Evolutionary conservation across 2,329 filamentous ascomycete genomes (phyloP).

Genomic region (Aspergillus japonicus): DNA sequence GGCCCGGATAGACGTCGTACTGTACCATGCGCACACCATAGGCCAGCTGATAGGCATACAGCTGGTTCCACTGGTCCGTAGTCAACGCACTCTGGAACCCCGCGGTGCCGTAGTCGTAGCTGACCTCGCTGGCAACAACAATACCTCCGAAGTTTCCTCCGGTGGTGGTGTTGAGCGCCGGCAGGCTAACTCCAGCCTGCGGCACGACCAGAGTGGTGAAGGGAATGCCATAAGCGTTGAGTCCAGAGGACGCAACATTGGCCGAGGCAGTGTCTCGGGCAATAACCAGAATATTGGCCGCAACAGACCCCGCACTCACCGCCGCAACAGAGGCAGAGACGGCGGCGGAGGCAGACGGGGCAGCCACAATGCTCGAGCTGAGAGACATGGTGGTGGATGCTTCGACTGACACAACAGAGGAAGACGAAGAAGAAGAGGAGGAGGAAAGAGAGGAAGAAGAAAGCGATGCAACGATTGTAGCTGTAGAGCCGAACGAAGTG

Average conservation of each 20-base stretch:
- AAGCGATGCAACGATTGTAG: constrained; percentile 10
- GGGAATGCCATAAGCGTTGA: constrained; percentile 62
- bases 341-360: constrained; percentile 5
- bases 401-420: constrained; percentile 3
- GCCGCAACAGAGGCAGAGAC: constrained; percentile 19
- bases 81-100: constrained; percentile 56
- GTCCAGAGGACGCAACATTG: constrained; percentile 51
- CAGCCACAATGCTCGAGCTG: constrained; percentile 14
- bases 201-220: constrained; percentile 58
- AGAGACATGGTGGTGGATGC: constrained; percentile 26
- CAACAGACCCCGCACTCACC: constrained; percentile 24
- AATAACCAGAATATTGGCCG: constrained; percentile 55
- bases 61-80: constrained; percentile 53
- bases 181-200: constrained; percentile 51
- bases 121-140: constrained; percentile 54
- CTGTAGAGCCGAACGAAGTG: constrained; percentile 10
- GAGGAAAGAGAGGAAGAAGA: constrained; percentile 4
- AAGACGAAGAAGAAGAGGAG: constrained; percentile 5
- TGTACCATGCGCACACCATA: constrained; percentile 63
- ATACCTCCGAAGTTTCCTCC: constrained; percentile 61
- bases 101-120: constrained; percentile 51
- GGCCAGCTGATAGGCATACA: constrained; percentile 58
- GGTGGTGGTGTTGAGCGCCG: constrained; percentile 50
- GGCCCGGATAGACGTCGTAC: constrained; percentile 56
- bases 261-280: constrained; percentile 53